A percentile compares a stretch with the other conserved stretches of the same genome.
phyloP scores from a whole-genome alignment of 192 early-diverging fungal genomes.

The Backusella sp. region DNA sequence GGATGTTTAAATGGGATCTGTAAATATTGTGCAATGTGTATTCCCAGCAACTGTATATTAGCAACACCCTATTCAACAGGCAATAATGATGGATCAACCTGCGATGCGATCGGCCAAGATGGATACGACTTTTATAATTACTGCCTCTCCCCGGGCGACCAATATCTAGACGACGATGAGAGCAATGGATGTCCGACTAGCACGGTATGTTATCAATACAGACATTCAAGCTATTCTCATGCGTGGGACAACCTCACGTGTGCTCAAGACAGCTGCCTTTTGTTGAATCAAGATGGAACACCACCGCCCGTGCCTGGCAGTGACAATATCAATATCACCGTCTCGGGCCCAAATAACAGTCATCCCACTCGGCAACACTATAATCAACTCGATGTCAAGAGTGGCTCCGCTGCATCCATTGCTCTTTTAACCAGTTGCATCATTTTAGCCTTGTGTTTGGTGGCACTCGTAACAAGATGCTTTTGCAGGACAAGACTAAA shows the following conservation, averaged over 20 bases:
- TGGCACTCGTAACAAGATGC: neutral
- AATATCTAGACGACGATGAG: neutral
- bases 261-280: neutral
- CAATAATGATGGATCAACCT: neutral
- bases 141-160: neutral
- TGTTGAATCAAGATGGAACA: neutral
- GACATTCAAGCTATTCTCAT: neutral
- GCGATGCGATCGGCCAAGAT: neutral
- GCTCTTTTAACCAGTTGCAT: neutral
- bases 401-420: neutral
- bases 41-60: conserved; percentile 10
- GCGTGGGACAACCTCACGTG: conserved; percentile 8
- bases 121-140: neutral
- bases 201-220: neutral
- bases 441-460: neutral
- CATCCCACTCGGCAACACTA: neutral
- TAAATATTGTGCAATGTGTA: conserved; percentile 9
- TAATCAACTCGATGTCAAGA: neutral
- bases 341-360: neutral
- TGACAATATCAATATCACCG: neutral
- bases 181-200: neutral
- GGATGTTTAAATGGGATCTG: neutral
- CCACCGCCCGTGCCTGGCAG: neutral
- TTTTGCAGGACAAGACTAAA: neutral
- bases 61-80: neutral